phyloP scores from a whole-genome alignment of 495 filamentous ascomycete species.

The Penicillium subrubescens region DNA sequence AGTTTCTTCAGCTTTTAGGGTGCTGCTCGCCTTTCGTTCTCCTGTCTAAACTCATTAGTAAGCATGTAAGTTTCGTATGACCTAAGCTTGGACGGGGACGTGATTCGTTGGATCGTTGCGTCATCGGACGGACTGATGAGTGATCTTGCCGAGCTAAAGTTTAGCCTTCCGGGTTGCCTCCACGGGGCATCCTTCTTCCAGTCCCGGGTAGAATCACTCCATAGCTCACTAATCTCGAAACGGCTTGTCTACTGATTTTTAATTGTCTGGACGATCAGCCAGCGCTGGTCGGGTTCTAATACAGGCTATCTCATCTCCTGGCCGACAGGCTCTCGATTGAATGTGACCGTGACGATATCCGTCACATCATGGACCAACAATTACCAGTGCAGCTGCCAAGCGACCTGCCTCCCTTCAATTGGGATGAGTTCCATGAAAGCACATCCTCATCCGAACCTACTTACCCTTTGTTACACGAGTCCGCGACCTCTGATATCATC shows the following conservation, averaged over 20 bases:
- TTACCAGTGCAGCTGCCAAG: slow-evolving; percentile 1
- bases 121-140: slow-evolving; percentile 13
- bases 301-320: neutral
- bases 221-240: neutral
- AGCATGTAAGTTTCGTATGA: neutral
- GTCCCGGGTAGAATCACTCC: neutral
- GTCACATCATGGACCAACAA: slow-evolving; percentile 9
- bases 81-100: neutral
- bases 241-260: neutral
- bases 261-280: neutral
- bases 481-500: slow-evolving; percentile 13
- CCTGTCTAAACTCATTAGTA: slow-evolving; percentile 1
- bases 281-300: neutral
- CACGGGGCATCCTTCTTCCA: neutral
- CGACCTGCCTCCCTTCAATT: slow-evolving; percentile 6
- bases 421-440: slow-evolving; percentile 1
- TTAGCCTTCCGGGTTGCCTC: neutral
- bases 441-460: slow-evolving; percentile 1
- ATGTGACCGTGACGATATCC: neutral
- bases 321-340: neutral
- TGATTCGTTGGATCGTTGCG: neutral
- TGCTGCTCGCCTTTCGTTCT: neutral
- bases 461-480: neutral
- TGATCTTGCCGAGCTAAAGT: slow-evolving; percentile 16
- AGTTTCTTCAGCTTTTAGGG: neutral